These are phyloP conservation scores for Citrus reticulata DNA, from an alignment of 345 rosid species.

Conservation along the genomic window DNA sequence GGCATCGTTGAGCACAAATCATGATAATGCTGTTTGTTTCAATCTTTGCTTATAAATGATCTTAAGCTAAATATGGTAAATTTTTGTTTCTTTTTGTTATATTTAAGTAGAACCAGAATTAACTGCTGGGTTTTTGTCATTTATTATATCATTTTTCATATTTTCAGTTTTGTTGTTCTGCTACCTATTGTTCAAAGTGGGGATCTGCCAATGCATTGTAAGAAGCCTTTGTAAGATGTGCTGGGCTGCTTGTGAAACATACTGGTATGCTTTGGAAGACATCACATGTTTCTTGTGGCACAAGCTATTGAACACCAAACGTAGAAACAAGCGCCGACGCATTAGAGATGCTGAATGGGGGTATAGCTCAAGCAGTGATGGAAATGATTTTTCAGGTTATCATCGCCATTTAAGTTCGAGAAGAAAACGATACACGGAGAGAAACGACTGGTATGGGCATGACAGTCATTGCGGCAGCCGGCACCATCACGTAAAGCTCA, in stretches of 20 bases:
- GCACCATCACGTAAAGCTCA: slow-evolving; percentile 31
- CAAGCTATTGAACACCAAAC: slow-evolving; percentile 39
- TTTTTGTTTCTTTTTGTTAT: no score
- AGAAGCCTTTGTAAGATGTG: slow-evolving; percentile 75
- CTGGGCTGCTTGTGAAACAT: slow-evolving; percentile 55
- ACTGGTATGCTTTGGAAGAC: slow-evolving; percentile 49
- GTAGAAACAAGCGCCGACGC: slow-evolving; percentile 27
- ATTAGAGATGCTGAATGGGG: slow-evolving; percentile 41
- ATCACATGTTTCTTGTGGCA: slow-evolving; percentile 47
- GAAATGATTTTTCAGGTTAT: slow-evolving; percentile 13
- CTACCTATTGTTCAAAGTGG: slow-evolving; percentile 62
- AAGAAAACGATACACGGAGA: slow-evolving; percentile 29
- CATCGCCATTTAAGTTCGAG: neutral
- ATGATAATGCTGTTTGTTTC: no score
- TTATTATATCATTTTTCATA: neutral
- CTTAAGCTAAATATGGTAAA: no score
- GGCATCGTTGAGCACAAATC: neutral
- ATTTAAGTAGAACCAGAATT: no score
- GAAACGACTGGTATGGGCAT: neutral
- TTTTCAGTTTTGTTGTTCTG: slow-evolving; percentile 60
- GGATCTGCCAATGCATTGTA: slow-evolving; percentile 64
- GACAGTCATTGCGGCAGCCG: neutral
- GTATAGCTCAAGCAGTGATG: slow-evolving; percentile 13
- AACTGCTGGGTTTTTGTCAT: no score
- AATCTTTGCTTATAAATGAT: no score